Base-by-base conservation (phyloP, 805 yeast genomes). In the Starmera quercuum region DNA sequence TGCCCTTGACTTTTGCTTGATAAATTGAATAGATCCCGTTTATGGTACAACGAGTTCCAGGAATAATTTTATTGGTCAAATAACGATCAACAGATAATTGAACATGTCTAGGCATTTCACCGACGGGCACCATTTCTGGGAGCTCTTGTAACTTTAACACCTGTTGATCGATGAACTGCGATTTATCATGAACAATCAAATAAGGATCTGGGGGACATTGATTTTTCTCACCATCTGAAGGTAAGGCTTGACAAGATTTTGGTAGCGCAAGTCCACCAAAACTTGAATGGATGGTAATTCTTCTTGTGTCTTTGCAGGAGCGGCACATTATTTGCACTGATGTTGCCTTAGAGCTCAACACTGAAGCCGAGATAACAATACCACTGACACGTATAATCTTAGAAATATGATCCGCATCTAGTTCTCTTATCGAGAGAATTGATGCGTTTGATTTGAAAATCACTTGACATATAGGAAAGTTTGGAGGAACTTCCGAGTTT, bases 101-200 rank as follows among this genome's bases (percentile, higher is more conserved):
- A 26, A 92, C 80, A 51, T 92, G 95, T 46, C 99, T 75, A 7
- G 99, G 99, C 86, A 92, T 81, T 62, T 92, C 99, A 45, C 99
- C 98, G 20, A 92, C 95, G 2, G 98, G 99, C 2, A 92, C 97
- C 80, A 84, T 84, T 56, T 92, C 99, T 10, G 97, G 97, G n/a
- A 92, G 71, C 56, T 92, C 98, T 58, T 92, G 99, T 36, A 92
- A 68, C 57, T 92, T 92, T 50, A 92, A 69, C 20, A 82, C 78
- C 60, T 92, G 99, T 56, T 94, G 97, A 60, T 92, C 97, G 34
- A 92, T 80, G 57, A 88, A 92, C n/a, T 74, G 66, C 2, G 96
- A 86, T 52, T 85, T 83, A 55, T 92, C 97, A 59, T 92, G 98
- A 20, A 85, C 87, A 39, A 92, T 83, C 24, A 84, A 73, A 50